phyloP scores from a whole-genome alignment of 805 yeast genomes.

The Cyberlindnera euphorbiae region DNA sequence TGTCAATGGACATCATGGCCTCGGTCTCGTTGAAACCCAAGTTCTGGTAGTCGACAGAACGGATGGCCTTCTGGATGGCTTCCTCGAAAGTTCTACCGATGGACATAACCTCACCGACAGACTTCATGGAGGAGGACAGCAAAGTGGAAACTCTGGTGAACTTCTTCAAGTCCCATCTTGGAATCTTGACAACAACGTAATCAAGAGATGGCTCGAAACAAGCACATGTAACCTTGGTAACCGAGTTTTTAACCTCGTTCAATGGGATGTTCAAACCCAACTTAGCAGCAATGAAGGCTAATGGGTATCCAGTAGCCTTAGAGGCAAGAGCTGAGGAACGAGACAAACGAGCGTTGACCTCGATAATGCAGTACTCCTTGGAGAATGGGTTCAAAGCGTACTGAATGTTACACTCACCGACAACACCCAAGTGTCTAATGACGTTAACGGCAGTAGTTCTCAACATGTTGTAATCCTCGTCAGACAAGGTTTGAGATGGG shows the following conservation, averaged over 20 bases:
- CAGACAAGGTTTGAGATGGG: conserved; percentile 95
- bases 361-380: conserved; percentile 91
- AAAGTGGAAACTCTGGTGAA: conserved; percentile 91
- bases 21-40: conserved; percentile 75
- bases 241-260: conserved; percentile 94
- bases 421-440: conserved; percentile 96
- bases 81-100: conserved; percentile 98
- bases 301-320: conserved; percentile 97
- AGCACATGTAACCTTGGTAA: conserved; percentile 93
- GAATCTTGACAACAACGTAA: conserved; percentile 94
- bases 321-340: conserved; percentile 98
- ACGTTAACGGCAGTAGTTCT: conserved; percentile 96
- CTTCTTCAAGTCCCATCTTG: conserved; percentile 96
- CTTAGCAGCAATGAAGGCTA: conserved; percentile 98
- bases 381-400: conserved; percentile 96
- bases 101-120: conserved; percentile 99
- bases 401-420: conserved; percentile 98
- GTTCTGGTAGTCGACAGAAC: conserved; percentile 94
- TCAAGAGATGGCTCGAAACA: conserved; percentile 96
- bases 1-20: conserved; percentile 85
- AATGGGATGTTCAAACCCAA: conserved; percentile 91
- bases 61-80: conserved; percentile 93
- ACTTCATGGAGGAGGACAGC: conserved; percentile 98
- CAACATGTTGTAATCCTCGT: conserved; percentile 96
- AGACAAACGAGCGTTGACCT: conserved; percentile 94